phyloP scores from a whole-genome alignment of 2,329 filamentous ascomycete genomes.

The Rachicladosporium sp. region DNA sequence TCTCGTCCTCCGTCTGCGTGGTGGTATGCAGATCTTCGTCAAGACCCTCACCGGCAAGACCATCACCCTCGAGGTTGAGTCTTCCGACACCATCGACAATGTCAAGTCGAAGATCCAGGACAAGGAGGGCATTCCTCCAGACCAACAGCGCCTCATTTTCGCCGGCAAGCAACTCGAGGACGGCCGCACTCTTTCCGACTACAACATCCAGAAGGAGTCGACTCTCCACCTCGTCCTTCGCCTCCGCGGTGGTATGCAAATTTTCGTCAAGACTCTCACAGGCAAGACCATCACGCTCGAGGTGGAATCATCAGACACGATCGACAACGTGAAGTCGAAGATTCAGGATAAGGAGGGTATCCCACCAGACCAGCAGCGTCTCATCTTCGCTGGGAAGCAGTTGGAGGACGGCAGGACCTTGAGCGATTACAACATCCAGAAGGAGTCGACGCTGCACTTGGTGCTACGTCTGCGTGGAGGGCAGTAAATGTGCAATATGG shows the following conservation, averaged over 20 bases:
- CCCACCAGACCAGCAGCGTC: slow-evolving; percentile 85
- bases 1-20: slow-evolving; percentile 51
- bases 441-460: slow-evolving; percentile 53
- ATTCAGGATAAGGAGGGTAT: slow-evolving; percentile 99
- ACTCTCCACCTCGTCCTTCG: slow-evolving; percentile 93
- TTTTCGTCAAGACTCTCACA: slow-evolving; percentile 98
- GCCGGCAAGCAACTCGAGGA: slow-evolving; percentile 47
- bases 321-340: slow-evolving; percentile 99
- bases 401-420: slow-evolving; percentile 87
- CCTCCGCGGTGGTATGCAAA: slow-evolving; percentile 71
- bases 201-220: slow-evolving; percentile 94
- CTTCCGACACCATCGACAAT: slow-evolving; percentile 83
- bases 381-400: slow-evolving; percentile 93
- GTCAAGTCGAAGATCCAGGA: slow-evolving; percentile 83
- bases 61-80: slow-evolving; percentile 84
- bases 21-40: slow-evolving; percentile 53
- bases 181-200: slow-evolving; percentile 79
- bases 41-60: slow-evolving; percentile 62
- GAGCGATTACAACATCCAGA: slow-evolving; percentile 85
- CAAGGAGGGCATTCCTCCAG: slow-evolving; percentile 77
- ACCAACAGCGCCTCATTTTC: slow-evolving; percentile 76
- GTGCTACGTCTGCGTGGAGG: slow-evolving; percentile 49
- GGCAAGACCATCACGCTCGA: slow-evolving; percentile 99
- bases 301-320: slow-evolving; percentile 95
- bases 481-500: slow-evolving; percentile 26